Conservation (phyloP, 768 basidiomycete genomes). For the Leccinellum rugosiceps region DNA sequence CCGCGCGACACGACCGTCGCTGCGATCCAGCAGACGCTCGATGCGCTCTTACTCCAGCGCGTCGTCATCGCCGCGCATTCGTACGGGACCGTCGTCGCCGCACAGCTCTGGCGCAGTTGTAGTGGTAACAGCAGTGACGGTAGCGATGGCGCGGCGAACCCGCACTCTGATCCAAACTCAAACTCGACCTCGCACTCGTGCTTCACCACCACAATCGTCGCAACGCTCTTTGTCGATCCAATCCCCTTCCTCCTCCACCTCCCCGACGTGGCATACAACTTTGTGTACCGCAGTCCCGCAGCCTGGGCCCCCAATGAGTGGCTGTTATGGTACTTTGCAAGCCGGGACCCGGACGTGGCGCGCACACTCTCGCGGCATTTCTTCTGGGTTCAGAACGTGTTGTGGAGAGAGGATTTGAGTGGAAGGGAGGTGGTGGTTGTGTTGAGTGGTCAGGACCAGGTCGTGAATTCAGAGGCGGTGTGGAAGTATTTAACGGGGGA, state of each 20-base stretch:
- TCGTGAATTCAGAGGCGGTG: conserved; percentile 39
- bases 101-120: conserved; percentile 47
- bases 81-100: conserved; percentile 57
- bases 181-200: conserved; percentile 3
- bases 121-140: neutral
- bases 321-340: conserved; percentile 68
- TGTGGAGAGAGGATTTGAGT: conserved; percentile 57
- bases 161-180: neutral
- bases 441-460: conserved; percentile 40
- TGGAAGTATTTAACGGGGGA: conserved; percentile 39
- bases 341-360: conserved; percentile 60
- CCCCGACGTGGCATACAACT: conserved; percentile 61
- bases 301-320: conserved; percentile 47
- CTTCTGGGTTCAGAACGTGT: conserved; percentile 61
- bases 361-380: conserved; percentile 57
- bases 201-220: conserved; percentile 35
- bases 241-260: conserved; percentile 63
- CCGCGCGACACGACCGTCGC: conserved; percentile 38
- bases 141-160: neutral
- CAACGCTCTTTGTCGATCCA: conserved; percentile 57
- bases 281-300: conserved; percentile 57
- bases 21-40: conserved; percentile 44
- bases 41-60: conserved; percentile 35
- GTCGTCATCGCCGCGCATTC: conserved; percentile 56
- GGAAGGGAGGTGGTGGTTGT: conserved; percentile 32